These are phyloP conservation scores for Naganishia friedmannii DNA, from an alignment of 768 basidiomycete species.

Conservation along the genomic window DNA sequence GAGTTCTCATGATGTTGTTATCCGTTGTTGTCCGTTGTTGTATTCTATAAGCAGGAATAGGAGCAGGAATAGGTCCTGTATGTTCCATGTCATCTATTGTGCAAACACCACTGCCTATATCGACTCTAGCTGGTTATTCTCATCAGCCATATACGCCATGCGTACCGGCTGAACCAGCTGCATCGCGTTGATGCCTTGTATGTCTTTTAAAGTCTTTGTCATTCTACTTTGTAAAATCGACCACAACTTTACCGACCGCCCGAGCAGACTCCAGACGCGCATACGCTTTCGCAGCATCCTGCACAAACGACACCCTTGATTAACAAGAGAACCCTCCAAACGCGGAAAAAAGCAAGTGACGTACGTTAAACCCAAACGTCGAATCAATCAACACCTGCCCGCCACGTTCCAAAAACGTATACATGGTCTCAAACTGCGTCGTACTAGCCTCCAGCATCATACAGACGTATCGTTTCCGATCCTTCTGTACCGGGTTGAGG, in stretches of 20 bases:
- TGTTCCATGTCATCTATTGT: background rate
- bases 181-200: background rate
- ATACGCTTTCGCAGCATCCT: conserved; percentile 63
- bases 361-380: conserved; percentile 31
- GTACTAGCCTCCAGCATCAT: conserved; percentile 30
- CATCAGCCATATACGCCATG: no score
- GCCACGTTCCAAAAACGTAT: conserved; percentile 31
- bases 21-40: background rate
- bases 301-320: background rate
- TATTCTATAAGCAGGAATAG: background rate
- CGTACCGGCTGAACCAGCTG: no score
- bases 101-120: no score
- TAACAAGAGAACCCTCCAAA: background rate
- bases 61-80: background rate
- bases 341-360: conserved; percentile 8
- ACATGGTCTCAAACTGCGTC: conserved; percentile 33
- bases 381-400: conserved; percentile 36
- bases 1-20: background rate
- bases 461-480: conserved; percentile 33
- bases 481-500: conserved; percentile 32
- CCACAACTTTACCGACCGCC: conserved; percentile 67
- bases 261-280: conserved; percentile 60
- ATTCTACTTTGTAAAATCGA: conserved; percentile 45
- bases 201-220: background rate
- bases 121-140: no score